A percentile compares a stretch with the other conserved stretches of the same genome.
These are phyloP conservation scores for Exsudoporus frostii DNA, from an alignment of 768 basidiomycete genomes.

Conservation along the genomic window DNA sequence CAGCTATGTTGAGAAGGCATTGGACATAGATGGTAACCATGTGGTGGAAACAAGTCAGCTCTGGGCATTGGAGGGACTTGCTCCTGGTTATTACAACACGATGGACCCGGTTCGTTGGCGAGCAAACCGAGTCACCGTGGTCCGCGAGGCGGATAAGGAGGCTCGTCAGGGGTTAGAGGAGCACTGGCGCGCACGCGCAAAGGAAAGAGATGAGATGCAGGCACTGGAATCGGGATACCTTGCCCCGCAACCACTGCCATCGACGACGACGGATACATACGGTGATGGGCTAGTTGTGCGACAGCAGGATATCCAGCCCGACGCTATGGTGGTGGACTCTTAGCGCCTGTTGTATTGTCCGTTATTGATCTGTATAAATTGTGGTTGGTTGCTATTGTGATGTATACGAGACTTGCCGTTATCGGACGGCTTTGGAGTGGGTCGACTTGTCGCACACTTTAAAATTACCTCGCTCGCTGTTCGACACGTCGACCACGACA, in stretches of 20 bases:
- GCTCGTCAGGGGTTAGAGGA: slow-evolving; percentile 43
- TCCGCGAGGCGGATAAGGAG: slow-evolving; percentile 57
- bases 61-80: slow-evolving; percentile 71
- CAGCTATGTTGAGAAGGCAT: slow-evolving; percentile 38
- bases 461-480: slow-evolving; percentile 8
- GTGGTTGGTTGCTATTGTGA: slow-evolving; percentile 19
- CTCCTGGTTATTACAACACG: slow-evolving; percentile 62
- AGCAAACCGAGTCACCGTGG: slow-evolving; percentile 49
- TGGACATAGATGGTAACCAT: slow-evolving; percentile 35
- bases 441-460: slow-evolving; percentile 5
- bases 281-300: background rate
- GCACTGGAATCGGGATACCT: slow-evolving; percentile 16
- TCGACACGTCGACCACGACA: slow-evolving; percentile 14
- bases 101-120: slow-evolving; percentile 68
- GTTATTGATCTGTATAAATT: background rate
- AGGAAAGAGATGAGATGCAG: slow-evolving; percentile 27
- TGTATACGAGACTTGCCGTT: slow-evolving; percentile 19
- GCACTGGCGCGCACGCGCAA: slow-evolving; percentile 34
- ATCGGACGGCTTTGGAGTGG: slow-evolving; percentile 1
- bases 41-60: slow-evolving; percentile 48
- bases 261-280: slow-evolving; percentile 2
- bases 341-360: background rate
- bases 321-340: slow-evolving; percentile 21
- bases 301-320: slow-evolving; percentile 3
- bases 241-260: slow-evolving; percentile 6